Percentiles rank a stretch among this genome's conserved stretches.
Evolutionary conservation across 495 filamentous ascomycete genomes (phyloP).

Genomic region (Aspergillus campestris): DNA sequence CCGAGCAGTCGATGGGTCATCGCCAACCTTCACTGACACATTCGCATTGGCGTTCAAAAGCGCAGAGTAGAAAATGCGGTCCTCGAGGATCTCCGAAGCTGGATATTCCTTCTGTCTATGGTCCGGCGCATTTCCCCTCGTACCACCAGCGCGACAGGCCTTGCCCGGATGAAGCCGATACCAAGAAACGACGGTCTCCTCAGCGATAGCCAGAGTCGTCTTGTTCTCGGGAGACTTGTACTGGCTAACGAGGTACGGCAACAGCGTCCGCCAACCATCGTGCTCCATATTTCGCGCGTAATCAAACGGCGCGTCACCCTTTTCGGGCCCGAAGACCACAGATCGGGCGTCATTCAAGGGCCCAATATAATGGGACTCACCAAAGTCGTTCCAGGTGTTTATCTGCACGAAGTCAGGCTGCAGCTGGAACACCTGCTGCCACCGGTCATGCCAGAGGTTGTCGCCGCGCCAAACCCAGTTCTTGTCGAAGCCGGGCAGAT

Average conservation of each 20-base stretch:
- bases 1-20: constrained; percentile 17
- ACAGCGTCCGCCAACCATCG: constrained; percentile 40
- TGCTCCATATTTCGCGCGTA: constrained; percentile 44
- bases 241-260: constrained; percentile 52
- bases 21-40: constrained; percentile 43
- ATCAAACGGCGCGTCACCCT: constrained; percentile 35
- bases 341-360: constrained; percentile 26
- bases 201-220: constrained; percentile 14
- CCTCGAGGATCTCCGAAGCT: constrained; percentile 10
- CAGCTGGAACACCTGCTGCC: constrained; percentile 54
- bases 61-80: constrained; percentile 26
- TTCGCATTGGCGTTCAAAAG: constrained; percentile 12
- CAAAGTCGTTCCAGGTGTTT: constrained; percentile 65
- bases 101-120: constrained; percentile 13
- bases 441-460: constrained; percentile 62
- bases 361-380: constrained; percentile 69
- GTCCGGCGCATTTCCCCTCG: constrained; percentile 24
- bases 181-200: constrained; percentile 50
- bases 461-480: constrained; percentile 67
- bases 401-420: constrained; percentile 55
- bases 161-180: constrained; percentile 40
- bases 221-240: constrained; percentile 43
- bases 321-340: constrained; percentile 10
- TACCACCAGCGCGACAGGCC: constrained; percentile 19
- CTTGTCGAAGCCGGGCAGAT: constrained; percentile 56